Conservation (phyloP, 2,329 filamentous ascomycete species). For the Cytospora chrysosperma region DNA sequence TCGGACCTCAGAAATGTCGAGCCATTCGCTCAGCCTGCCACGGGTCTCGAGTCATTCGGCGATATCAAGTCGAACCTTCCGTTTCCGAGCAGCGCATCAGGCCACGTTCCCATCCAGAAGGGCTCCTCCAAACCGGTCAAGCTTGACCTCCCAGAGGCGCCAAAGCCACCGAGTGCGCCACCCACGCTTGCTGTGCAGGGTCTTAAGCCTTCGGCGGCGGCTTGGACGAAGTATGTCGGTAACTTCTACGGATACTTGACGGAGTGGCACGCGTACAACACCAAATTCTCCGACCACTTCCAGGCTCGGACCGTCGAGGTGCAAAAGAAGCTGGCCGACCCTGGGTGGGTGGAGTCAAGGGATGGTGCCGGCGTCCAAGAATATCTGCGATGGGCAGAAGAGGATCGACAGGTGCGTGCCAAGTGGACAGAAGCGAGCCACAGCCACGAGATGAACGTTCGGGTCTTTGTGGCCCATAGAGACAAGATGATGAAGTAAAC, state of each 20-base stretch:
- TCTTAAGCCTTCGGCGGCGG: conserved; percentile 41
- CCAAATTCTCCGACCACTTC: conserved; percentile 56
- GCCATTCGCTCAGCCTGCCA: conserved; percentile 48
- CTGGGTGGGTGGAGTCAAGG: conserved; percentile 44
- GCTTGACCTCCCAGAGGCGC: conserved; percentile 50
- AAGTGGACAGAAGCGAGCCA: conserved; percentile 61
- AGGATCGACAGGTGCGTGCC: conserved; percentile 62
- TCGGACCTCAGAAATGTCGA: conserved; percentile 56
- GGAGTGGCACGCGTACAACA: conserved; percentile 52
- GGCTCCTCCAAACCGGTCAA: conserved; percentile 39
- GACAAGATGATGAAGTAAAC: conserved; percentile 43
- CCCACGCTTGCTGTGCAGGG: conserved; percentile 42
- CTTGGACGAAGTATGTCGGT: conserved; percentile 52
- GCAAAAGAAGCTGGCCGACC: conserved; percentile 38
- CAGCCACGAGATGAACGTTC: conserved; percentile 58
- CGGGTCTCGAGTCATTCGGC: conserved; percentile 52
- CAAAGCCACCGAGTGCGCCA: conserved; percentile 49
- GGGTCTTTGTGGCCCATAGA: conserved; percentile 53
- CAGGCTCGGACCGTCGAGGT: conserved; percentile 48
- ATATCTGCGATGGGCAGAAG: conserved; percentile 60
- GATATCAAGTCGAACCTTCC: conserved; percentile 58
- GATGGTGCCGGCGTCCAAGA: conserved; percentile 50
- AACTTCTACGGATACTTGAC: conserved; percentile 55
- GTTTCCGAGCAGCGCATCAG: conserved; percentile 52
- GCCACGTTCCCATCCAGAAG: conserved; percentile 37